phyloP scores from a whole-genome alignment of 1,284 basidiomycete genomes.

The Trichosporon asahii region DNA sequence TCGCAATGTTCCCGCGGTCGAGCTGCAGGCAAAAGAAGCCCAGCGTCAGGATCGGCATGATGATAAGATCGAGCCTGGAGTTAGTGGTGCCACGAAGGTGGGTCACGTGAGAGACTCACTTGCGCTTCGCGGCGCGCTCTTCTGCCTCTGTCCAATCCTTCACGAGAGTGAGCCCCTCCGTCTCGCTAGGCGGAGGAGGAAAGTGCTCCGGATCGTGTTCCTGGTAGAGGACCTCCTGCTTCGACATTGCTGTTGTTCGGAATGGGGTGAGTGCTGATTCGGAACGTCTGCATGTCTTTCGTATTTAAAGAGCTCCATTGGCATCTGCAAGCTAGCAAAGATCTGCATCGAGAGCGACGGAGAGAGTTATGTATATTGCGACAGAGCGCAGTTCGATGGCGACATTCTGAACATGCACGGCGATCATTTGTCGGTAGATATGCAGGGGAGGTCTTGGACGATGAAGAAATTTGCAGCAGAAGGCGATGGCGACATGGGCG shows the following conservation, averaged over 20 bases:
- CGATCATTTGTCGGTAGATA: not conserved
- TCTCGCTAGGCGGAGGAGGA: not conserved
- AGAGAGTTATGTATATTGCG: not conserved
- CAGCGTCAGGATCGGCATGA: conserved; percentile 38
- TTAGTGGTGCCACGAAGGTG: not conserved
- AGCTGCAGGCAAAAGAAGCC: conserved; percentile 37
- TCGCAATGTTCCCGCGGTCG: conserved; percentile 32
- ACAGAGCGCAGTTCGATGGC: not conserved
- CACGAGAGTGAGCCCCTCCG: conserved; percentile 13
- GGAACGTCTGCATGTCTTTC: not conserved
- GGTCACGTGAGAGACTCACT: conserved; percentile 17
- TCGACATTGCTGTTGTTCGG: not conserved
- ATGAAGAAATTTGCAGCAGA: not conserved
- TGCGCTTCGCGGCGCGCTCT: conserved; percentile 31
- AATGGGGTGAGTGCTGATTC: not conserved
- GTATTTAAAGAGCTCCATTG: not conserved
- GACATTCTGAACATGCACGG: not conserved
- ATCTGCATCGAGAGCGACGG: not conserved
- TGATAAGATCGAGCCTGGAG: conserved; percentile 31
- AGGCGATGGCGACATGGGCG: not conserved
- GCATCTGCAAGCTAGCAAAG: not conserved
- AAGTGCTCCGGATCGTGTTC: conserved; percentile 14
- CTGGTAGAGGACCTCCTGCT: not conserved
- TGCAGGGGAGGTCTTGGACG: not conserved
- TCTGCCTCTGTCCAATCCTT: conserved; percentile 20